These are phyloP conservation scores for Podospora pseudocomata DNA, from an alignment of 495 filamentous ascomycete species.

Conservation along the genomic window DNA sequence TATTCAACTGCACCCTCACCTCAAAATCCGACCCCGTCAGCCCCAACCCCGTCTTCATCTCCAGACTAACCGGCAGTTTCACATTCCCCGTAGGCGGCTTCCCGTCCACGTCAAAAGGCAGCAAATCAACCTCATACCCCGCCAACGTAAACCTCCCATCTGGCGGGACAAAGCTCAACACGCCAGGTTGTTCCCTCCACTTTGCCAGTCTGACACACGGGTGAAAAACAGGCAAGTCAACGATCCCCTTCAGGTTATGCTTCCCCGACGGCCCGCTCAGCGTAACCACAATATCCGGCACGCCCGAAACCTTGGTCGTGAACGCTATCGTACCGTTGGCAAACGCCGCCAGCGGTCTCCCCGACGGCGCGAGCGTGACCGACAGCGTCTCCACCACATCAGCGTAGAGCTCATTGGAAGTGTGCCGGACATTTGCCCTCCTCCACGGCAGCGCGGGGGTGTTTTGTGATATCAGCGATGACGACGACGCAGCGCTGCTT, in stretches of 20 bases:
- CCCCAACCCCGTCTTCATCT: conserved; percentile 77
- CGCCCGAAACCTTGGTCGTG: conserved; percentile 88
- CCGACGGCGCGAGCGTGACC: conserved; percentile 85
- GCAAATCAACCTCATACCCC: conserved; percentile 89
- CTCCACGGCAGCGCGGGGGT: conserved; percentile 71
- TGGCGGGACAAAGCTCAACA: conserved; percentile 90
- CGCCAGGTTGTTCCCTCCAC: conserved; percentile 84
- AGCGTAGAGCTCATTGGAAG: conserved; percentile 94
- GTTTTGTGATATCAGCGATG: conserved; percentile 33
- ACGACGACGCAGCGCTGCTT: conserved; percentile 28
- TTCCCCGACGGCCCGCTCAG: conserved; percentile 73
- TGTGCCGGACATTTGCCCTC: conserved; percentile 87
- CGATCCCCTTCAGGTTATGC: conserved; percentile 65
- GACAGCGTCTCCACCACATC: conserved; percentile 88
- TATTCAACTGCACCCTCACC: conserved; percentile 68
- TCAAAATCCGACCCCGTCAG: conserved; percentile 78
- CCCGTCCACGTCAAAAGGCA: conserved; percentile 53
- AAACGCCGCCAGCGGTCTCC: conserved; percentile 77
- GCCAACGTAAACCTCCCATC: conserved; percentile 94
- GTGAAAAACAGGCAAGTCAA: conserved; percentile 93
- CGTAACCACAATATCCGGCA: conserved; percentile 82
- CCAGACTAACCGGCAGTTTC: conserved; percentile 74
- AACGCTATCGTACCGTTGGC: conserved; percentile 92
- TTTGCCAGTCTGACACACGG: conserved; percentile 82
- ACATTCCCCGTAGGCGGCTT: conserved; percentile 55